These are phyloP conservation scores for Termitomyces sp. DNA, from an alignment of 768 basidiomycete species.

Conservation along the genomic window DNA sequence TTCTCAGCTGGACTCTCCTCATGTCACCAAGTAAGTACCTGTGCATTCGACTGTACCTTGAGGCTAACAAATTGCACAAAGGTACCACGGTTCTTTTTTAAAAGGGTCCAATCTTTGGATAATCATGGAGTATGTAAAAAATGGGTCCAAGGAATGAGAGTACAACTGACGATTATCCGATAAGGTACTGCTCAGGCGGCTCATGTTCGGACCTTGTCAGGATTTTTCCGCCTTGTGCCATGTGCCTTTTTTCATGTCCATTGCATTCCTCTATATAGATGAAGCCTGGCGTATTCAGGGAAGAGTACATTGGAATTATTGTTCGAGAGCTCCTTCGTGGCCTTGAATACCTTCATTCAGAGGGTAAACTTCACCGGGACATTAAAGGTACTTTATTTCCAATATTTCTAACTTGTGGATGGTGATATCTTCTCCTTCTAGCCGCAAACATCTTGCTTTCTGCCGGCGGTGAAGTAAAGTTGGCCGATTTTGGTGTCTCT, in stretches of 20 bases:
- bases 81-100: conserved; percentile 95
- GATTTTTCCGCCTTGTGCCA: conserved; percentile 11
- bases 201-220: conserved; percentile 94
- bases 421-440: conserved; percentile 25
- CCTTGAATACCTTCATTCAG: conserved; percentile 91
- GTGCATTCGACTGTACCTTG: not conserved
- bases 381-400: conserved; percentile 73
- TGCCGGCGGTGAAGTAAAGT: conserved; percentile 90
- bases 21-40: conserved; percentile 84
- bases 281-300: conserved; percentile 96
- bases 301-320: conserved; percentile 99
- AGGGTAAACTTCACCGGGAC: conserved; percentile 98
- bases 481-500: conserved; percentile 98
- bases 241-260: conserved; percentile 12
- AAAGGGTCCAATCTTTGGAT: conserved; percentile 98
- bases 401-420: not conserved
- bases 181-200: conserved; percentile 93
- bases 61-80: conserved; percentile 17
- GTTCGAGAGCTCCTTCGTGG: conserved; percentile 88
- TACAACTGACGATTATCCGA: not conserved
- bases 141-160: not conserved
- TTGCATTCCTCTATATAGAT: conserved; percentile 50
- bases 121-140: conserved; percentile 81
- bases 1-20: conserved; percentile 91
- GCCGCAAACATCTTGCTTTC: conserved; percentile 94